Evolutionary conservation across 768 basidiomycete genomes (phyloP), one percentile per base, ranked within the genome.

Genomic region (Mycena olivaceomarginata): DNA sequence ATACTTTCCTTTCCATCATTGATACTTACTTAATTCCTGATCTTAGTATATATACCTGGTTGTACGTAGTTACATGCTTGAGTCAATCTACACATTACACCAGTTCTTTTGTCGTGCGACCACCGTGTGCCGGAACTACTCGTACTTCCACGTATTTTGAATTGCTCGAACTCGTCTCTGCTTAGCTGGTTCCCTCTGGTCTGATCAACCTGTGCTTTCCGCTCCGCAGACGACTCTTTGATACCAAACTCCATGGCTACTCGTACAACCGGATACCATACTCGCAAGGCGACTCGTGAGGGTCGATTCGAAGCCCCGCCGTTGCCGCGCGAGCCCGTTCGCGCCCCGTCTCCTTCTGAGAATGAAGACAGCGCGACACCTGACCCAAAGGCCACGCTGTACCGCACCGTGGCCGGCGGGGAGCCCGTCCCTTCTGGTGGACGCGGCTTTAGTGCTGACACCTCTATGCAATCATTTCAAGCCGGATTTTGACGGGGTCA

Each of bases 131-230:
- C 57, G 22, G 25, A 59, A 59, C 57, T 59, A 3, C n/a, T 25
- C n/a, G 57, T 22, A 59, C 25, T 62, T 62, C 59, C 59, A 62
- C 59, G 39, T 62, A 31, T 62, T 62, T 62, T 62, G 25, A 39
- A 62, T 7, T 62, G 59, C 59, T 62, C 59, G 25, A 37, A 37
- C 59, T 62, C 37, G 59, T 62, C 59, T 31, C 59, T 62, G 31
- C 59, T 39, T 62, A 18, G 59, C 59, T 62, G 59, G 59, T 62
- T 62, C 59, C 59, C 59, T 37, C 59, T 62, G 31, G 59, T 62
- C 59, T 62, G 59, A 62, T 62, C 59, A 62, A 62, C 59, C 31
- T 16, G 48, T 51, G 48, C 48, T 51, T 51, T 51, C 48, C 48
- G 48, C 48, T 51, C 48, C 16, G 9, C 48, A 51, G 48, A 51